Evolutionary conservation across 306 rosid species (phyloP), one percentile per base, ranked within the genome.

Genomic region (Oxytropis ochrocephala): DNA sequence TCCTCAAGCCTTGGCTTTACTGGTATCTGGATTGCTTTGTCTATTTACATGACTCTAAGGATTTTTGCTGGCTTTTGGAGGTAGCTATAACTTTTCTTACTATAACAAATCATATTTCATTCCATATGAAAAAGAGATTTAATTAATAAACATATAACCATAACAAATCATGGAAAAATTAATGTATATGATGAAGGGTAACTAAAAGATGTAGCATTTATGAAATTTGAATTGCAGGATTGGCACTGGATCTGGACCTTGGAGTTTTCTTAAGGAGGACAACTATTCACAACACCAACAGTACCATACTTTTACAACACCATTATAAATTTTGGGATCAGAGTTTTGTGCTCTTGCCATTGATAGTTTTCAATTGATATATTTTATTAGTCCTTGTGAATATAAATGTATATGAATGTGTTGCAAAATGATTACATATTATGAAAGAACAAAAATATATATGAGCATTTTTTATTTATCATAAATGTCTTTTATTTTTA

Each of bases 1-100:
- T 89, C 96, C 41, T 75, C 84, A 24, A 81, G 81, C 36, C 43
- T 62, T 47, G 95, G 96, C n/a, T 89, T 89, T 51, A 64, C 80
- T 13, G 98, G 96, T 9, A 89, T 92, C 67, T 92, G 96, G 98
- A 69, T 87, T 54, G 96, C 98, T 6, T 77, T 92, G 83, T 81
- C 89, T 21, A 85, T 92, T 76, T 92, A 86, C 71, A 88, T 92
- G 95, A 82, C 85, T 71, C 83, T 87, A 10, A 79, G 96, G 53
- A 33, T 86, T 30, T 70, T 86, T 57, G 91, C 94, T 0, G 98
- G 98, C 11, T 84, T 92, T 64, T 87, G 95, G 95, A 89, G 98
- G 98, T 92, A 82, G 48, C 8, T 63, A 69, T 29, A 82, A 53
- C 8, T 63, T 73, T 29, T 68, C 44, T 43, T 10, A 14, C 55